Conservation (phyloP, 1,139 yeast species). For the Geotrichum restrictum region DNA sequence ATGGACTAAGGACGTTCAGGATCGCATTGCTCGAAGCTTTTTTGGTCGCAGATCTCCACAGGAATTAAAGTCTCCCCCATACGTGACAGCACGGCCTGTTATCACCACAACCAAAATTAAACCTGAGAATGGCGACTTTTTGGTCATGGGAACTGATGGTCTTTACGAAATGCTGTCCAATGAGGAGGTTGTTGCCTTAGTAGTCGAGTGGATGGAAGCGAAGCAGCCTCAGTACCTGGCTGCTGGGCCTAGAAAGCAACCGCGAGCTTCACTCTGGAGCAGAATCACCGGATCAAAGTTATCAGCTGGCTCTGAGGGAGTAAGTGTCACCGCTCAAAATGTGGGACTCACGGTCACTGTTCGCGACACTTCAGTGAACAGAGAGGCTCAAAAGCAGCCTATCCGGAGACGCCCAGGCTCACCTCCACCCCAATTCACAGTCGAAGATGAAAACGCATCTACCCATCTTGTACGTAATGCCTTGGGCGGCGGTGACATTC, state of each 20-base stretch:
- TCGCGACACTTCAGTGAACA: constrained; percentile 41
- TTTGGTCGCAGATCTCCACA: constrained; percentile 82
- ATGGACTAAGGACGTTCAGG: constrained; percentile 73
- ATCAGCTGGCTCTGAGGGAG: not conserved
- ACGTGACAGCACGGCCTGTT: constrained; percentile 95
- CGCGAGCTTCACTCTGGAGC: constrained; percentile 16
- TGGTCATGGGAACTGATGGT: constrained; percentile 94
- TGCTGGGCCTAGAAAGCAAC: not conserved
- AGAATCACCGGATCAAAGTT: constrained; percentile 15
- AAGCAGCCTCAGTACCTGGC: constrained; percentile 53
- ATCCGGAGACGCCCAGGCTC: constrained; percentile 45
- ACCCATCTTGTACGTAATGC: constrained; percentile 94
- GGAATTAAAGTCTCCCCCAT: constrained; percentile 80
- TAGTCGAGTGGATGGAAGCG: constrained; percentile 91
- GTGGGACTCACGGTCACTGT: constrained; percentile 26
- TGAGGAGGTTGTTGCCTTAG: constrained; percentile 88
- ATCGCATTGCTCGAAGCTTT: constrained; percentile 65
- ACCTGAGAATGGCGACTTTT: constrained; percentile 71
- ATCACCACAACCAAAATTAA: constrained; percentile 75
- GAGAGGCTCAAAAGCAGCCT: constrained; percentile 54
- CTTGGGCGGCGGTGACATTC: constrained; percentile 76
- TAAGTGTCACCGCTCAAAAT: constrained; percentile 12
- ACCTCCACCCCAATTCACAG: constrained; percentile 42
- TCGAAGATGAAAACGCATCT: constrained; percentile 80
- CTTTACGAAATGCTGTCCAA: constrained; percentile 85